These are phyloP conservation scores for Dothistroma septosporum DNA, from an alignment of 2,329 filamentous ascomycete species.

Conservation along the genomic window DNA sequence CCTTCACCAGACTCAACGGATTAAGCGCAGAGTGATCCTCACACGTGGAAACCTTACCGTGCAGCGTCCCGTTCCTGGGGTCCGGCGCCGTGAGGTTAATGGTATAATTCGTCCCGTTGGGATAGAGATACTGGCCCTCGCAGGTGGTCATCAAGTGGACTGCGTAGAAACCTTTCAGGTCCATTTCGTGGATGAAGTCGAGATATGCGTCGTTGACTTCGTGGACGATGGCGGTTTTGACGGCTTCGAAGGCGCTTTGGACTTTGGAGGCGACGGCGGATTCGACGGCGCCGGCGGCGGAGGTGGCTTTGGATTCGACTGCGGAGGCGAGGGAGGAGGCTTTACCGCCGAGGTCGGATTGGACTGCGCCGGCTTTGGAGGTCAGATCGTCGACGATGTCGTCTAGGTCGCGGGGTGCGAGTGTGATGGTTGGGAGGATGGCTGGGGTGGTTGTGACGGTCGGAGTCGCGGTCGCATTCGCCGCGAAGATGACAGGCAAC, in stretches of 20 bases:
- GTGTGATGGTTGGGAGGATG: slow-evolving; percentile 22
- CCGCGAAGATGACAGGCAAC: slow-evolving; percentile 9
- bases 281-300: slow-evolving; percentile 20
- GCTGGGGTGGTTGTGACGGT: slow-evolving; percentile 2
- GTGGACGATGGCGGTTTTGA: slow-evolving; percentile 42
- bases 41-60: slow-evolving; percentile 52
- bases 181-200: slow-evolving; percentile 45
- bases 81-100: slow-evolving; percentile 24
- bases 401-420: slow-evolving; percentile 24
- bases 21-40: slow-evolving; percentile 52
- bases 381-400: slow-evolving; percentile 28
- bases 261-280: slow-evolving; percentile 21
- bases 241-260: slow-evolving; percentile 25
- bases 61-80: slow-evolving; percentile 34
- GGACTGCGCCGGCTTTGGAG: slow-evolving; percentile 13
- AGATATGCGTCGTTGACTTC: slow-evolving; percentile 37
- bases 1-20: slow-evolving; percentile 52
- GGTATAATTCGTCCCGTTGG: slow-evolving; percentile 42
- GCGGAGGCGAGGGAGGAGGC: slow-evolving; percentile 23
- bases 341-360: slow-evolving; percentile 19
- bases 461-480: not conserved
- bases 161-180: slow-evolving; percentile 58
- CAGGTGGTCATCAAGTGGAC: slow-evolving; percentile 60
- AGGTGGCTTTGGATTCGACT: slow-evolving; percentile 23
- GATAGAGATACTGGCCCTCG: slow-evolving; percentile 43